Base-by-base conservation (phyloP, 1,284 basidiomycete genomes). In the Earliella scabrosa region DNA sequence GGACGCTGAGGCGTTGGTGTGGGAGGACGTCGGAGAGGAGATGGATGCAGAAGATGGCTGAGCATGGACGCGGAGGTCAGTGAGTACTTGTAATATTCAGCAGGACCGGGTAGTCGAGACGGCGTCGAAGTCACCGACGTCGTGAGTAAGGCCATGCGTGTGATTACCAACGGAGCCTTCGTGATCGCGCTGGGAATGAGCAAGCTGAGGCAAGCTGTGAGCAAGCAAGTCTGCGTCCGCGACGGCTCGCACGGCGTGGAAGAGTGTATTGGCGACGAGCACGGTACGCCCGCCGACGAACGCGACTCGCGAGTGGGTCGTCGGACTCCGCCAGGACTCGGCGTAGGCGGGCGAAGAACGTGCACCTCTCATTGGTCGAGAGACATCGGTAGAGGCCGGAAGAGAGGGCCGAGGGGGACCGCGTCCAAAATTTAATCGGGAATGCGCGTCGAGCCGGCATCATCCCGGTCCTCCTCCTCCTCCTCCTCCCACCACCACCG, bases 341-440 rank as follows among this genome's bases (percentile, higher is more conserved):
- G 11, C 20, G 34, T 38, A n/a, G n/a, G 34, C 23, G 43, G 27
- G 32, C 6, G 8, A 23, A 13, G n/a, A n/a, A 16, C 26, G n/a
- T n/a, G n/a, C 4, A 7, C 8, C 23, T 20, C 31, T 24, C 45
- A 49, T 48, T 44, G 52, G 52, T 35, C 46, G 20, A 14, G 6
- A 11, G 48, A 31, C 23, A 49, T 64, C 64, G 64, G 64, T 56
- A 34, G 23, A 31, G 54, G 46, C 59, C 64, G 64, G 64, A 60
- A 59, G 24, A 48, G 26, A 39, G 45, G 29, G 50, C 56, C 59
- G 59, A 58, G 27, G 47, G 48, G 52, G 36, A 60, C 59, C 64
- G 59, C 48, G 45, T 16, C 60, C 45, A 54, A 54, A 56, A 55
- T 61, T 61, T 58, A 58, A 54, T 59, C 40, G 62, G 60, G 10